Evolutionary conservation across 1,284 basidiomycete genomes (phyloP).

Genomic region (Apiotrichum porosum): DNA sequence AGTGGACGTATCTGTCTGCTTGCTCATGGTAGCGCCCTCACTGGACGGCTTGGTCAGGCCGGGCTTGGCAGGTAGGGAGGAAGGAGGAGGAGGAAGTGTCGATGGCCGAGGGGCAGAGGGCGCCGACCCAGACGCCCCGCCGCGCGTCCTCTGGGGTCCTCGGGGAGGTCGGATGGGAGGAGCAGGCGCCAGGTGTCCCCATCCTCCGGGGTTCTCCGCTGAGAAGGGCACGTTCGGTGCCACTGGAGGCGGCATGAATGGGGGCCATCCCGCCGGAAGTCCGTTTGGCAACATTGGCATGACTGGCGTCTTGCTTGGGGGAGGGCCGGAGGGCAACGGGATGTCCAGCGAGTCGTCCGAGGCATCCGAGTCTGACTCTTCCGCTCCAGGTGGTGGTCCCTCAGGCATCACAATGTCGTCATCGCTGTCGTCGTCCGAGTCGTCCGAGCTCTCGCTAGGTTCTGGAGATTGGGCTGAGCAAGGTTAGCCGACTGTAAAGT

Average conservation of each 20-base stretch:
- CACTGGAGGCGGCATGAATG: too few species aligned
- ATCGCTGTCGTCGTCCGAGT: constrained; percentile 49
- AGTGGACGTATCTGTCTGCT: too few species aligned
- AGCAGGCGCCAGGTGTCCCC: constrained; percentile 6
- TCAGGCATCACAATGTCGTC: constrained; percentile 84
- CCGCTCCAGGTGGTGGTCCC: constrained; percentile 65
- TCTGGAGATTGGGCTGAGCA: too few species aligned
- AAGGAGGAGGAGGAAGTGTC: background rate
- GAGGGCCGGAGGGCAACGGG: constrained; percentile 49
- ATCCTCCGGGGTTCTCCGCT: constrained; percentile 3
- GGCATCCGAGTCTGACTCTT: constrained; percentile 30
- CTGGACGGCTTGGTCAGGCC: too few species aligned
- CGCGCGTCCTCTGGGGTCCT: background rate
- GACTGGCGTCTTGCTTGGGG: constrained; percentile 32
- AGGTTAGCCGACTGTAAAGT: too few species aligned
- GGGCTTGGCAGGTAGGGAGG: constrained; percentile 23
- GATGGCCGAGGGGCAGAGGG: background rate
- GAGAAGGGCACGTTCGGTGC: too few species aligned
- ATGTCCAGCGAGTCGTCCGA: constrained; percentile 50
- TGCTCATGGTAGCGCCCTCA: too few species aligned
- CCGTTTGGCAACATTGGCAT: too few species aligned
- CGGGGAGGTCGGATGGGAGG: background rate
- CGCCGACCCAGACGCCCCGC: background rate
- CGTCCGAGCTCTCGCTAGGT: constrained; percentile 47
- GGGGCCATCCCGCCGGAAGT: too few species aligned